Evolutionary conservation across 805 yeast genomes (phyloP).

Genomic region (Candida ipomoeae): DNA sequence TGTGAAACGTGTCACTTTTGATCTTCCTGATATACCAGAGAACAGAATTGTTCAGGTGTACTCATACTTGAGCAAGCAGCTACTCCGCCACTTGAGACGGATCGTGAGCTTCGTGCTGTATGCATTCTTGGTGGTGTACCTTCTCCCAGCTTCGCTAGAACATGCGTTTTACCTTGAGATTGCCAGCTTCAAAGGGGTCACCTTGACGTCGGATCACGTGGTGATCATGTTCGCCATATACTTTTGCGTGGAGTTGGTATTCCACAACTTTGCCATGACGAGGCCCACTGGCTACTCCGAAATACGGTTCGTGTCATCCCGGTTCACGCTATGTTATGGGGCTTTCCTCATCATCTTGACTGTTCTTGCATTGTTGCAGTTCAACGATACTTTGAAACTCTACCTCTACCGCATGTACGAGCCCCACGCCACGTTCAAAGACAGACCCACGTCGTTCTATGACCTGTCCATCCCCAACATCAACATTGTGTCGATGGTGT

Average conservation of each 20-base stretch:
- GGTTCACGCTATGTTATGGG: constrained; percentile 12
- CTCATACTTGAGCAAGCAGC: neutral
- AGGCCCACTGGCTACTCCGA: neutral
- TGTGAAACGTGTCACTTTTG: constrained; percentile 4
- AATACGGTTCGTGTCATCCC: constrained; percentile 5
- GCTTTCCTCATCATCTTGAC: constrained; percentile 6
- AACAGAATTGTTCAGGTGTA: neutral
- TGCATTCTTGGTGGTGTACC: neutral
- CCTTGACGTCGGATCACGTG: constrained; percentile 26
- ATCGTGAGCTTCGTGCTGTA: constrained; percentile 1
- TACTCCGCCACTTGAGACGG: constrained; percentile 1
- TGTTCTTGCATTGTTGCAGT: constrained; percentile 4
- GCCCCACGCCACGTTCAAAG: constrained; percentile 3
- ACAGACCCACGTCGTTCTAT: constrained; percentile 1
- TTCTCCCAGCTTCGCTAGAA: constrained; percentile 15
- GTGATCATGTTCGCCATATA: constrained; percentile 13
- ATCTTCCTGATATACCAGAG: constrained; percentile 6
- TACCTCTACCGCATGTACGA: constrained; percentile 12
- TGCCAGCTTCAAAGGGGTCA: constrained; percentile 3
- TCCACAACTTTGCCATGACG: neutral
- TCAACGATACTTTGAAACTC: constrained; percentile 11
- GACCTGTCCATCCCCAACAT: constrained; percentile 8
- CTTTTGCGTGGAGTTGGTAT: constrained; percentile 5
- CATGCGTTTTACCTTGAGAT: constrained; percentile 22
- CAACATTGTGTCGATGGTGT: constrained; percentile 4